Conservation (phyloP, 2,329 filamentous ascomycete species). For the Penicillium sp. region DNA sequence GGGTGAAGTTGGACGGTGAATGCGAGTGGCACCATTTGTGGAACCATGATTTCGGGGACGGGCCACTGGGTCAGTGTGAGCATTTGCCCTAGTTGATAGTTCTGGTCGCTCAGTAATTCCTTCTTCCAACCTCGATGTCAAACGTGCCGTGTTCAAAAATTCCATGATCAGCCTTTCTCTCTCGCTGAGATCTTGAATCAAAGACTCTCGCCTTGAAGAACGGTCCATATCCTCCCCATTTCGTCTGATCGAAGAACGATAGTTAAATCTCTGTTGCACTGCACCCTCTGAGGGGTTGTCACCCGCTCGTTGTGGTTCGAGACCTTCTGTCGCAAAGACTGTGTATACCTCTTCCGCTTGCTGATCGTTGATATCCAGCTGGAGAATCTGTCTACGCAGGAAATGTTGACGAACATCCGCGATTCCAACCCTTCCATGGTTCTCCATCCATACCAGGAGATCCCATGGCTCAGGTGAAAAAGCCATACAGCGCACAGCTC, state of each 20-base stretch:
- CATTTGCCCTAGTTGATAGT: conserved; percentile 29
- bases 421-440: conserved; percentile 59
- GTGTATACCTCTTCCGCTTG: conserved; percentile 36
- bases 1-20: conserved; percentile 38
- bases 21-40: conserved; percentile 33
- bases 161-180: conserved; percentile 48
- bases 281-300: conserved; percentile 26
- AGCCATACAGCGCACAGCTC: conserved; percentile 85
- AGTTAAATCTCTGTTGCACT: conserved; percentile 27
- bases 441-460: conserved; percentile 90
- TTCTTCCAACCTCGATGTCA: conserved; percentile 38
- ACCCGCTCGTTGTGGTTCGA: conserved; percentile 26
- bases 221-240: conserved; percentile 25
- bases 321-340: conserved; percentile 31
- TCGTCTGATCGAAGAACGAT: conserved; percentile 24
- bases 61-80: conserved; percentile 29
- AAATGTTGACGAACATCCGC: conserved; percentile 52
- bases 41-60: conserved; percentile 31
- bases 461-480: conserved; percentile 91
- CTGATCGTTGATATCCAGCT: conserved; percentile 38
- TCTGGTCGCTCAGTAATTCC: conserved; percentile 33
- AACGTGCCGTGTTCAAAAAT: conserved; percentile 45
- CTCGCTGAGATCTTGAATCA: conserved; percentile 43
- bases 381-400: conserved; percentile 45
- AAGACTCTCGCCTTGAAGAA: conserved; percentile 36